Evolutionary conservation across 116 monocot species (phyloP).

Genomic region (Iris pallida): DNA sequence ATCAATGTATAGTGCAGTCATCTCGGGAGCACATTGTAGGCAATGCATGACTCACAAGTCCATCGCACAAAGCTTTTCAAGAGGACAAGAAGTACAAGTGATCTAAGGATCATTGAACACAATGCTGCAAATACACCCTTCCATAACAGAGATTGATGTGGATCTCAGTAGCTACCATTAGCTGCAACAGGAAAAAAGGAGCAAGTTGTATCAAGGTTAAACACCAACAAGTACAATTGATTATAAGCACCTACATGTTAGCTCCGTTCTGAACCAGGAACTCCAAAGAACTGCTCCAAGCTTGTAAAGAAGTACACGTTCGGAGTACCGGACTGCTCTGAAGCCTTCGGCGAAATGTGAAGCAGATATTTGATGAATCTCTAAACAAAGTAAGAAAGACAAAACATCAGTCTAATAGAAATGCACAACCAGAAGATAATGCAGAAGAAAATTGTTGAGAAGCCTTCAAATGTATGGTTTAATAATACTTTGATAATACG

Average conservation of each 20-base stretch:
- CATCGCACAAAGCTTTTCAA: too few species aligned
- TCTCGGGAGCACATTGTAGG: too few species aligned
- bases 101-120: too few species aligned
- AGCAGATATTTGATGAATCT: constrained; percentile 71
- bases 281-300: constrained; percentile 65
- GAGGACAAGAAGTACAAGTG: too few species aligned
- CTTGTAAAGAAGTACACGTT: constrained; percentile 47
- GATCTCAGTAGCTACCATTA: too few species aligned
- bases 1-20: too few species aligned
- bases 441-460: background rate
- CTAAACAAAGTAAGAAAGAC: constrained; percentile 18
- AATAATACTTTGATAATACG: background rate
- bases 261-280: constrained; percentile 20
- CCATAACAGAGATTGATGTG: too few species aligned
- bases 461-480: background rate
- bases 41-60: too few species aligned
- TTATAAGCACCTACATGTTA: constrained; percentile 10
- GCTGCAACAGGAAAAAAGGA: too few species aligned
- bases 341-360: constrained; percentile 42
- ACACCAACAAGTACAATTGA: too few species aligned
- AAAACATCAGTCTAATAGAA: background rate
- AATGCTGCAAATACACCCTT: too few species aligned
- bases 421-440: background rate
- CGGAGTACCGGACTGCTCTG: constrained; percentile 30
- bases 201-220: too few species aligned